Evolutionary conservation across 2,329 filamentous ascomycete species (phyloP).

Genomic region (Septoria linicola): DNA sequence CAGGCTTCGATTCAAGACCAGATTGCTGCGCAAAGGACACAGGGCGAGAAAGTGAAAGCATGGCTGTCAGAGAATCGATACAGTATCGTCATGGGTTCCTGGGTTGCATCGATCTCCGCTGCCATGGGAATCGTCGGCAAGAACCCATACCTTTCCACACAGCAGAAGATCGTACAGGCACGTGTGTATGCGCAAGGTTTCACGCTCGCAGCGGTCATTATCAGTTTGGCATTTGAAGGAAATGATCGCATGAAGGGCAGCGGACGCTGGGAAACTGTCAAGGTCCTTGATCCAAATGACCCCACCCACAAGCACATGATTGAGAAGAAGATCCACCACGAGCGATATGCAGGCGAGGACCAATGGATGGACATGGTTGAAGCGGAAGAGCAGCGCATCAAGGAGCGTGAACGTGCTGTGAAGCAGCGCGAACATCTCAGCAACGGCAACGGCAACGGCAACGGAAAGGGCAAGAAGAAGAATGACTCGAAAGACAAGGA

Average conservation of each 20-base stretch:
- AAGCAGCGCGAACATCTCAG: constrained; percentile 29
- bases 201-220: constrained; percentile 79
- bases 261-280: constrained; percentile 80
- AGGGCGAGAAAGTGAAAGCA: constrained; percentile 61
- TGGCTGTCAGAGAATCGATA: constrained; percentile 83
- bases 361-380: constrained; percentile 92
- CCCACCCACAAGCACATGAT: constrained; percentile 79
- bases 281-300: constrained; percentile 76
- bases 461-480: constrained; percentile 21
- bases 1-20: constrained; percentile 58
- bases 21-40: constrained; percentile 56
- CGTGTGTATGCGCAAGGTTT: constrained; percentile 91
- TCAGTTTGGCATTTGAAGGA: constrained; percentile 79
- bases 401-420: constrained; percentile 49
- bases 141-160: constrained; percentile 69
- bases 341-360: constrained; percentile 84
- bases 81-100: constrained; percentile 76
- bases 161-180: constrained; percentile 90
- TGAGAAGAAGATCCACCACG: constrained; percentile 84
- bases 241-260: constrained; percentile 72
- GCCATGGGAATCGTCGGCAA: constrained; percentile 74
- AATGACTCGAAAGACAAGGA: constrained; percentile 14
- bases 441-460: constrained; percentile 16
- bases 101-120: constrained; percentile 76
- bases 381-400: constrained; percentile 66